Percentiles rank a stretch among this genome's conserved stretches.
These are phyloP conservation scores for Cutaneotrichosporon dermatis DNA, from an alignment of 1,284 basidiomycete species.

Conservation along the genomic window DNA sequence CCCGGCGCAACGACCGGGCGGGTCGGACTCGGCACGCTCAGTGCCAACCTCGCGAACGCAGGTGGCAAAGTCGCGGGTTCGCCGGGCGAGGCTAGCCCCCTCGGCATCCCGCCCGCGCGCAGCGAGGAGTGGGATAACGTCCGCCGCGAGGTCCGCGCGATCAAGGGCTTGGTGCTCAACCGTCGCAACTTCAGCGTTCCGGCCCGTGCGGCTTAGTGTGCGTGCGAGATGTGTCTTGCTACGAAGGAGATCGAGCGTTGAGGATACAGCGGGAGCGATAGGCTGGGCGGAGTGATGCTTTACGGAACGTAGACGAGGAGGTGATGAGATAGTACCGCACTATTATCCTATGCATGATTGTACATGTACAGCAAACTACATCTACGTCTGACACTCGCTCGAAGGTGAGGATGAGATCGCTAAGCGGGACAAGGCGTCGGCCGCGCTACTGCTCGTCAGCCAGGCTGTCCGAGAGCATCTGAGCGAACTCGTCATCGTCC, in stretches of 20 bases:
- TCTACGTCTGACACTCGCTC: background rate
- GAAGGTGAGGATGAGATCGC: background rate
- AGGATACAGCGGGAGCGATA: no score
- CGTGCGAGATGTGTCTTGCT: no score
- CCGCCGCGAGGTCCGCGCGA: conserved; percentile 44
- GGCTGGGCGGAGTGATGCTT: no score
- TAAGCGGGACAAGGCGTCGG: background rate
- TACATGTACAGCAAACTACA: background rate
- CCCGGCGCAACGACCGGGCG: conserved; percentile 6
- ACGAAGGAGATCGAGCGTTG: no score
- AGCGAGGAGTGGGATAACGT: conserved; percentile 45
- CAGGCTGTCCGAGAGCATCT: conserved; percentile 19
- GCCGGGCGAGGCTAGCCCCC: background rate
- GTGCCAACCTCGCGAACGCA: conserved; percentile 31
- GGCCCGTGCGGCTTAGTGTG: background rate
- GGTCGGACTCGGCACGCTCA: conserved; percentile 34
- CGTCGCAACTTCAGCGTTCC: conserved; percentile 32
- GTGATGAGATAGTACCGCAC: background rate
- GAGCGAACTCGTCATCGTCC: conserved; percentile 40
- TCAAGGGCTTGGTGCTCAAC: conserved; percentile 48
- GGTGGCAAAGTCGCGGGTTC: conserved; percentile 11
- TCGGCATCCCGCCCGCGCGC: conserved; percentile 18
- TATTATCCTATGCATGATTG: background rate
- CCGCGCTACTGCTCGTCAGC: conserved; percentile 9
- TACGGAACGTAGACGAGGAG: no score